Evolutionary conservation across 257 asterid genomes (phyloP), one percentile per base, ranked within the genome.

Genomic region (Scutellaria barbata): DNA sequence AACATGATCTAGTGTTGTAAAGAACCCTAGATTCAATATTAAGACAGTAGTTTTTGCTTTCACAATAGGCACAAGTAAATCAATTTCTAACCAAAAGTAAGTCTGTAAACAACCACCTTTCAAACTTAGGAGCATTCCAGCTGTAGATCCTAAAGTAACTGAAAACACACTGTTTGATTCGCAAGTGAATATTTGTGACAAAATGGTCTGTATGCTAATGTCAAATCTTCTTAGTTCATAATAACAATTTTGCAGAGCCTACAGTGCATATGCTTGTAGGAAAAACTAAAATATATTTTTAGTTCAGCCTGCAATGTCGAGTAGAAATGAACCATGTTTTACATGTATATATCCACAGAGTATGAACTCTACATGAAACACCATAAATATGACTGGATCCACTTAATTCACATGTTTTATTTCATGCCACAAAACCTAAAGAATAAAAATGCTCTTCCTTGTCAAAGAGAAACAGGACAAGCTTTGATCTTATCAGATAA

Each of bases 381-480:
- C 63, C 13, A 55, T 60, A 18, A 33, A 18, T 7, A 18, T 55
- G 41, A 12, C 30, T 10, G 52, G 71, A 63, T 14, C 37, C 47
- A 53, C 56, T 13, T 35, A 25, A 42, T 35, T 16, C 50, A 51
- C 22, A 61, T 47, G 42, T 50, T 50, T 20, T 45, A 48, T 72
- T 50, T 39, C 45, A 41, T 67, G 50, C 60, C 42, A 30, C 48
- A 35, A 50, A 66, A 20, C 25, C 22, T 35, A 58, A 12, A 50
- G 59, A 17, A 22, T 13, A 11, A 10, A 58, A 5, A 18, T 56
- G 56, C 17, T 41, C 37, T 61, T 52, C 66, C 14, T 41, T 10
- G 40, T 8, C 17, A 55, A 45, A 57, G 64, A 68, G 41, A 50
- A 9, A 75, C 58, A 67, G 14, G 18, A 11, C 43, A 54, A 62